phyloP scores from a whole-genome alignment of 2,329 filamentous ascomycete species.

The Fusarium proliferatum region DNA sequence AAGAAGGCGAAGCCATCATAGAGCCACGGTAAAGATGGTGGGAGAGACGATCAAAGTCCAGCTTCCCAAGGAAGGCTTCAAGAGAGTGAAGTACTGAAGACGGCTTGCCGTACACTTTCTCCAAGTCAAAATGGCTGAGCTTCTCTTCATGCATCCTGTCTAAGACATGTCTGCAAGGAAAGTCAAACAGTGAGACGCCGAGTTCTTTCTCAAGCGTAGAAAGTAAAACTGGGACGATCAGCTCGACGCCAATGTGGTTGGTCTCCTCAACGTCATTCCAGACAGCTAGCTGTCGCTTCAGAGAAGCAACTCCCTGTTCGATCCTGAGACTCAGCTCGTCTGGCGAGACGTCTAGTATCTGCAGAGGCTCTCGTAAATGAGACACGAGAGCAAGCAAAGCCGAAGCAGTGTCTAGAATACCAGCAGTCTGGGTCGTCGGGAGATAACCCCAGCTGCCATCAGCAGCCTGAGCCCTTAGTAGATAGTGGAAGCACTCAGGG shows the following conservation, averaged over 20 bases:
- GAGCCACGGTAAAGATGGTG: not conserved
- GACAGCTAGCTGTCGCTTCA: not conserved
- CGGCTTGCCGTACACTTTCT: not conserved
- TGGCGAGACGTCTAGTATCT: not conserved
- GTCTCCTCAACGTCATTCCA: not conserved
- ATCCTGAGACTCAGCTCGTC: not conserved
- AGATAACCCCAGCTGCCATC: not conserved
- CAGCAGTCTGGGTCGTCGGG: not conserved
- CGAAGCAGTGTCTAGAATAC: not conserved
- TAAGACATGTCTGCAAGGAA: not conserved
- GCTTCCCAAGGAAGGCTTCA: not conserved
- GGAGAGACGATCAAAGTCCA: not conserved
- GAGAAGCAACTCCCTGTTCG: not conserved
- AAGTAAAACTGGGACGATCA: not conserved
- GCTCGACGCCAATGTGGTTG: slow-evolving; percentile 4
- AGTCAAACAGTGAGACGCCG: rapidly evolving
- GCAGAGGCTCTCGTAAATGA: not conserved
- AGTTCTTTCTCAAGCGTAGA: not conserved
- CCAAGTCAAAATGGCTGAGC: not conserved
- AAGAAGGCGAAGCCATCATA: not conserved
- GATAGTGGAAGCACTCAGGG: not conserved
- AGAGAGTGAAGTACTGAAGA: not conserved
- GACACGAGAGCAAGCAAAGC: not conserved
- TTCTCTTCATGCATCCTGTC: not conserved
- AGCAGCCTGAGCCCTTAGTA: not conserved